These are phyloP conservation scores for Flammula alnicola DNA, from an alignment of 1,284 basidiomycete genomes.

Conservation along the genomic window DNA sequence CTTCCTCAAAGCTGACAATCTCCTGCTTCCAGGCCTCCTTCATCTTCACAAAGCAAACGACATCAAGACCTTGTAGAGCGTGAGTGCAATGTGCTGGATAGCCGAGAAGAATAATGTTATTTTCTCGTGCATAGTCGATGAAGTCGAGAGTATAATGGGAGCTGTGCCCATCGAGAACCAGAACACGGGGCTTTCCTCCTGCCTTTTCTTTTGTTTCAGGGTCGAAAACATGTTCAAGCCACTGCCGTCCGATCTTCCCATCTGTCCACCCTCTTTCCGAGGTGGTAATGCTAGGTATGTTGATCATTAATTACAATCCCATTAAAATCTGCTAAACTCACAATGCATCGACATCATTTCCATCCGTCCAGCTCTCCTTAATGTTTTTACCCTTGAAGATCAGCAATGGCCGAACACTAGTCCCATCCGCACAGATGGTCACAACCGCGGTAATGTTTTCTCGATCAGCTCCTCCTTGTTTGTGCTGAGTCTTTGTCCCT, in stretches of 20 bases:
- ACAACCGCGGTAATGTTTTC: conserved; percentile 41
- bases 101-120: conserved; percentile 40
- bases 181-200: conserved; percentile 26
- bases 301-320: not conserved
- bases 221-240: conserved; percentile 40
- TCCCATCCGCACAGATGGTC: conserved; percentile 40
- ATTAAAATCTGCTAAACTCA: conserved; percentile 24
- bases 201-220: conserved; percentile 38
- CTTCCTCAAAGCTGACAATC: conserved; percentile 23
- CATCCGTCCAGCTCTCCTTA: conserved; percentile 30
- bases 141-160: conserved; percentile 41
- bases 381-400: conserved; percentile 42
- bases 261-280: conserved; percentile 36
- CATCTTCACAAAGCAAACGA: conserved; percentile 40
- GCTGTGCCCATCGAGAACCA: conserved; percentile 45
- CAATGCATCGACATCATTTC: conserved; percentile 33
- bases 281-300: conserved; percentile 15
- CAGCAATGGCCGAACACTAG: conserved; percentile 30
- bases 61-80: conserved; percentile 43
- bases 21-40: conserved; percentile 24
- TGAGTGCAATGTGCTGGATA: conserved; percentile 48
- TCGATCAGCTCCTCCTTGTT: conserved; percentile 28
- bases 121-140: conserved; percentile 31
- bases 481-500: conserved; percentile 35
- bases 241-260: conserved; percentile 29